Percentiles rank a stretch among this genome's conserved stretches.
phyloP scores from a whole-genome alignment of 2,329 filamentous ascomycete species.

The Lecanoromycetidae sp. region DNA sequence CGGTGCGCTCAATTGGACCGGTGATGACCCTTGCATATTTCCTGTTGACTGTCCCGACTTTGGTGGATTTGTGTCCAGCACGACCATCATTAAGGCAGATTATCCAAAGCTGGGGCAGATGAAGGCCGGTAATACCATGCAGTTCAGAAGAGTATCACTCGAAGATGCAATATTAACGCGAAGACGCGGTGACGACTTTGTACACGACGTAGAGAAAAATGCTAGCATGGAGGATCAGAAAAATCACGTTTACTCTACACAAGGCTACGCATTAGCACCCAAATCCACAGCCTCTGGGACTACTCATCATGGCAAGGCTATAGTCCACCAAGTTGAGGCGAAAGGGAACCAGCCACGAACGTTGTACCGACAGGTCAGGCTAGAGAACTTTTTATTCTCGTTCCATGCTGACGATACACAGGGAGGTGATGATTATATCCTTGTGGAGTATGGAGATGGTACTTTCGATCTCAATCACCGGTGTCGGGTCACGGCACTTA shows the following conservation, averaged over 20 bases:
- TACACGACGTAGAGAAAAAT: slow-evolving; percentile 32
- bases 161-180: slow-evolving; percentile 38
- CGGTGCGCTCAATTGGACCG: slow-evolving; percentile 49
- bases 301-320: slow-evolving; percentile 22
- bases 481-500: slow-evolving; percentile 43
- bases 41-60: slow-evolving; percentile 48
- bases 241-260: slow-evolving; percentile 26
- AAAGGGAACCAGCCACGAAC: slow-evolving; percentile 28
- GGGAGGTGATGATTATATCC: slow-evolving; percentile 40
- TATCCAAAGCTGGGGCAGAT: slow-evolving; percentile 52
- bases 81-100: slow-evolving; percentile 45
- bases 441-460: slow-evolving; percentile 48
- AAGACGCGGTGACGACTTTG: slow-evolving; percentile 33
- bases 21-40: slow-evolving; percentile 50
- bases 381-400: not conserved
- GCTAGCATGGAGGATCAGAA: slow-evolving; percentile 26
- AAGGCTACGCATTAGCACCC: slow-evolving; percentile 23
- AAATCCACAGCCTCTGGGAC: slow-evolving; percentile 14
- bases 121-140: slow-evolving; percentile 45
- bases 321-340: slow-evolving; percentile 27
- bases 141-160: slow-evolving; percentile 40
- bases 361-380: slow-evolving; percentile 30
- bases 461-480: slow-evolving; percentile 46
- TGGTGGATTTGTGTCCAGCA: slow-evolving; percentile 46
- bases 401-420: slow-evolving; percentile 21